These are phyloP conservation scores for Aegilops umbellulata DNA, from an alignment of 176 grass and related monocot species.

Conservation along the genomic window DNA sequence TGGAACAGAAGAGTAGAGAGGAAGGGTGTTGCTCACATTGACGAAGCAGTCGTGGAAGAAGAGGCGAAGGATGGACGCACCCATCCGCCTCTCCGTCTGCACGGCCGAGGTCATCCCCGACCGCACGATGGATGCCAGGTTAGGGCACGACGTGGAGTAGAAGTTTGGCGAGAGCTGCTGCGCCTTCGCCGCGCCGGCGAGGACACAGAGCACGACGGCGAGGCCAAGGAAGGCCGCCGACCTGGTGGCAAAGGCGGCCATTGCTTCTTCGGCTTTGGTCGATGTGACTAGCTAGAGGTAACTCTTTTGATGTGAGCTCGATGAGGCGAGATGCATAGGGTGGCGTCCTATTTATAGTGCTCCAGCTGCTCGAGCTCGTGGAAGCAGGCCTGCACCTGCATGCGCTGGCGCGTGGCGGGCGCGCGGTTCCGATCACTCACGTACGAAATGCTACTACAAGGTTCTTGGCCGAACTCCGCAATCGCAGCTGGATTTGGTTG, in stretches of 20 bases:
- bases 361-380: not conserved
- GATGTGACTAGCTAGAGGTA: not conserved
- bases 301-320: not conserved
- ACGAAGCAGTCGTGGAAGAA: slow-evolving; percentile 93
- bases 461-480: slow-evolving; percentile 17
- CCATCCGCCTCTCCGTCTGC: slow-evolving; percentile 61
- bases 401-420: not conserved
- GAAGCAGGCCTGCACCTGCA: not conserved
- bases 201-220: slow-evolving; percentile 2
- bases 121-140: slow-evolving; percentile 48
- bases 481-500: slow-evolving; percentile 25
- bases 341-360: slow-evolving; percentile 25
- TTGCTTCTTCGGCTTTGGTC: not conserved
- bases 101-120: slow-evolving; percentile 58
- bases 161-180: slow-evolving; percentile 65
- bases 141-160: slow-evolving; percentile 58
- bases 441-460: not conserved
- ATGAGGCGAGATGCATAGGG: not conserved
- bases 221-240: slow-evolving; percentile 9
- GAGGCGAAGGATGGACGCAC: slow-evolving; percentile 60
- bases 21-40: no score
- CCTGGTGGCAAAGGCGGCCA: slow-evolving; percentile 27
- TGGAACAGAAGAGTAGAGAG: no score
- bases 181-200: slow-evolving; percentile 12
- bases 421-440: not conserved